Conservation (phyloP, 306 rosid genomes). For the Begonia masoniana region DNA sequence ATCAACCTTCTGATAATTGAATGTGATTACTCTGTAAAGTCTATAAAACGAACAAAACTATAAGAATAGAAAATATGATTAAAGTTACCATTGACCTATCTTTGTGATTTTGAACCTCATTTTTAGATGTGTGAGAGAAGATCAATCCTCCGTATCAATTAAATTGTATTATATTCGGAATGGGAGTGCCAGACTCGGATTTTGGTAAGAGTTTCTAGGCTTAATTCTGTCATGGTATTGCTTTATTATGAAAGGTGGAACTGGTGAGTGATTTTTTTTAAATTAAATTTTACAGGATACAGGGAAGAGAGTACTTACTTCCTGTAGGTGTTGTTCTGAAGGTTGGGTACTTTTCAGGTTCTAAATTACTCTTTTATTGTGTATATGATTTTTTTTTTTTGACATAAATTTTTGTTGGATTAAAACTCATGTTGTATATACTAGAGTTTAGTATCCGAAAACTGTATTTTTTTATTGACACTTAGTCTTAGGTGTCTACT, state of each 20-base stretch:
- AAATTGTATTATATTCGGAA: constrained; percentile 69
- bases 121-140: constrained; percentile 71
- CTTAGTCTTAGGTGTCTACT: too few relatives aligned
- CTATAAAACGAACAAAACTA: too few relatives aligned
- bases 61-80: too few relatives aligned
- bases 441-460: too few relatives aligned
- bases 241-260: too few relatives aligned
- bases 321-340: constrained; percentile 81
- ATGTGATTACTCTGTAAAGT: too few relatives aligned
- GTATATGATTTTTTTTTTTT: background rate
- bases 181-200: constrained; percentile 90
- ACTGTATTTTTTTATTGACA: too few relatives aligned
- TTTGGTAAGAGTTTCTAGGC: constrained; percentile 52
- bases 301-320: constrained; percentile 79
- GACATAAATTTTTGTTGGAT: background rate
- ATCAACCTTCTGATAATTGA: too few relatives aligned
- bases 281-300: constrained; percentile 49
- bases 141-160: constrained; percentile 61
- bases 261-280: background rate
- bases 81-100: too few relatives aligned
- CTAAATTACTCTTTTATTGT: constrained; percentile 2
- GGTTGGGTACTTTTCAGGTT: constrained; percentile 24
- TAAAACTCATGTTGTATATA: too few relatives aligned
- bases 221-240: constrained; percentile 8
- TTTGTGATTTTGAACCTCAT: background rate